Conservation (phyloP, 306 rosid genomes). For the Purshia tridentata region DNA sequence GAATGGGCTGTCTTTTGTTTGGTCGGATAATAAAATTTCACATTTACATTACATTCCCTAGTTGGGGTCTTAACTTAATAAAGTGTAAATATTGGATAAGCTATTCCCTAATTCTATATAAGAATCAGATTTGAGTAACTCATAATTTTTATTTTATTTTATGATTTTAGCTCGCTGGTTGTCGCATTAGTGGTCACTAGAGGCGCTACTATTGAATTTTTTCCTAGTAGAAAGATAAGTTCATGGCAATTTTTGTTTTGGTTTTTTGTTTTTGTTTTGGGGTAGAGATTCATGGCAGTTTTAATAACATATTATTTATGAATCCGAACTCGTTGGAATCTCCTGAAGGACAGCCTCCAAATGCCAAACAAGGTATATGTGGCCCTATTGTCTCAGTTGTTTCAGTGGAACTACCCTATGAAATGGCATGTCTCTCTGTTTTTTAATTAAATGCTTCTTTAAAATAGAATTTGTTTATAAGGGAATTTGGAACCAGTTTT, state of each 20-base stretch:
- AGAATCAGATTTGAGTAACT: background rate
- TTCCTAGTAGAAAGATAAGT: constrained; percentile 77
- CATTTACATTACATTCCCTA: background rate
- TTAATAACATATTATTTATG: no score
- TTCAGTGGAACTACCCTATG: no score
- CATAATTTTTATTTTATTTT: background rate
- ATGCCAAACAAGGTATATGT: no score
- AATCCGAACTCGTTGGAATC: no score
- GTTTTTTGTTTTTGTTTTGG: no score
- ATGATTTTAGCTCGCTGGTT: constrained; percentile 76
- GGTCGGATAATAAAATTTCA: background rate
- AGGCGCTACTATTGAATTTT: constrained; percentile 73
- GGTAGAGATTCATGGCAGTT: background rate
- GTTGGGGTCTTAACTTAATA: background rate
- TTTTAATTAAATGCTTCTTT: no score
- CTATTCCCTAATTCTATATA: background rate
- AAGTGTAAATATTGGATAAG: background rate
- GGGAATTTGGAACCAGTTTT: no score
- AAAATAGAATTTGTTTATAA: no score
- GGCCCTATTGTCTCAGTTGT: no score
- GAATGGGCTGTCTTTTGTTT: background rate
- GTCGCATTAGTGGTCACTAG: constrained; percentile 93
- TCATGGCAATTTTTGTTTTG: background rate
- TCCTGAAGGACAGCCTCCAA: no score
- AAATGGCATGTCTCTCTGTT: no score